A percentile compares a stretch with the other conserved stretches of the same genome.
These are phyloP conservation scores for Yamadazyma jaroonii DNA, from an alignment of 1,139 yeast species.

Conservation along the genomic window DNA sequence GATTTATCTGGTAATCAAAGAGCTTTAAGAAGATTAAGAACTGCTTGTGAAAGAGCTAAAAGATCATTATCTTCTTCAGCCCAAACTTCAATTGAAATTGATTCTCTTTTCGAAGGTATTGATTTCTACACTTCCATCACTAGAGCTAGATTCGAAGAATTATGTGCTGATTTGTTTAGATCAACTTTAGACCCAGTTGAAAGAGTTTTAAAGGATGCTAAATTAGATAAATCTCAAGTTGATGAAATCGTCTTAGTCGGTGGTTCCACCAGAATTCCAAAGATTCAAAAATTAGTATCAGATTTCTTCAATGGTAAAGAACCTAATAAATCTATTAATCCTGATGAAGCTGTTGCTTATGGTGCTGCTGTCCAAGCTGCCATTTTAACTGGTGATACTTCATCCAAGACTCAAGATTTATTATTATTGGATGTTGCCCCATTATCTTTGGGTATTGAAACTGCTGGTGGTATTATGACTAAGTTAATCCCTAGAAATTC, in stretches of 20 bases:
- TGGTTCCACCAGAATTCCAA: conserved; percentile 46
- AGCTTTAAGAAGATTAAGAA: conserved; percentile 41
- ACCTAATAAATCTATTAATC: conserved; percentile 43
- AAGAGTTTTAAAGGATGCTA: conserved; percentile 41
- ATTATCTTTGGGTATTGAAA: conserved; percentile 90
- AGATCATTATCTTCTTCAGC: conserved; percentile 40
- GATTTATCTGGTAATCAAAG: conserved; percentile 35
- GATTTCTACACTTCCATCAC: conserved; percentile 42
- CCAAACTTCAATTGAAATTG: conserved; percentile 41
- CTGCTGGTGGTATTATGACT: conserved; percentile 97
- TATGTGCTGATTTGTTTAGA: conserved; percentile 43
- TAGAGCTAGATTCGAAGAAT: conserved; percentile 44
- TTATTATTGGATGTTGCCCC: conserved; percentile 90
- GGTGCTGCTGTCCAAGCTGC: conserved; percentile 47
- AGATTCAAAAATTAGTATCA: conserved; percentile 41
- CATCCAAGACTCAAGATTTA: conserved; percentile 74
- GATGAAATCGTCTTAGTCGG: conserved; percentile 42
- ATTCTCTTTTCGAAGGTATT: conserved; percentile 38
- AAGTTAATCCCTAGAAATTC: conserved; percentile 93
- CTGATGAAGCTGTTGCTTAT: conserved; percentile 45
- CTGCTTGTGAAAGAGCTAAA: conserved; percentile 43
- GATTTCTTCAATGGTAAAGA: conserved; percentile 46
- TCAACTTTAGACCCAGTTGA: conserved; percentile 42
- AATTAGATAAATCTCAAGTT: conserved; percentile 38
- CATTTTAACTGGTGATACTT: conserved; percentile 77